Evolutionary conservation across 2,329 filamentous ascomycete species (phyloP).

Genomic region (Daldinia sp.): DNA sequence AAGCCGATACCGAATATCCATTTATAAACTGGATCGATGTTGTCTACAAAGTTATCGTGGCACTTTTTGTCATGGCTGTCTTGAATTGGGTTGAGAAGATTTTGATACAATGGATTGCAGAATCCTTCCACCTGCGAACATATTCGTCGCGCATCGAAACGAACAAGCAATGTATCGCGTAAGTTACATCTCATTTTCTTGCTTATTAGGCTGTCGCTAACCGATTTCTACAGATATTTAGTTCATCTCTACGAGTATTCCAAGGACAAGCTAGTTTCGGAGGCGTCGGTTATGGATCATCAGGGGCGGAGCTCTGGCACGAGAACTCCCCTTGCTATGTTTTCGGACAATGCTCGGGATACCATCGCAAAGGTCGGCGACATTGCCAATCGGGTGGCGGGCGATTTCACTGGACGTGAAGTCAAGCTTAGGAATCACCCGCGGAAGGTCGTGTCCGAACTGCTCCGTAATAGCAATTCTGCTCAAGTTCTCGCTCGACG

Average conservation of each 20-base stretch:
- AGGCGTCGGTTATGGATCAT: constrained; percentile 59
- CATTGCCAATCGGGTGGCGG: constrained; percentile 79
- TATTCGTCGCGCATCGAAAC: constrained; percentile 90
- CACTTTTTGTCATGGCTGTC: constrained; percentile 79
- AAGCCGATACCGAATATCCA: constrained; percentile 50
- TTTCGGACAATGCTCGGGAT: constrained; percentile 78
- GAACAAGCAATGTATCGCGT: constrained; percentile 86
- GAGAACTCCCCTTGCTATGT: constrained; percentile 76
- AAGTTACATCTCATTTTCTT: constrained; percentile 57
- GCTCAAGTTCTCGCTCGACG: constrained; percentile 87
- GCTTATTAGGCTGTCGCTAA: constrained; percentile 58
- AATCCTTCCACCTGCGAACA: constrained; percentile 89
- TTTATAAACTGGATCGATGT: constrained; percentile 75
- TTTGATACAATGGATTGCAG: constrained; percentile 92
- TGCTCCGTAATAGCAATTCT: constrained; percentile 75
- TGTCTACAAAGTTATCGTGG: constrained; percentile 85
- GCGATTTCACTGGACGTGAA: constrained; percentile 86
- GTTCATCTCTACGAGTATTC: constrained; percentile 72
- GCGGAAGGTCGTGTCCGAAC: constrained; percentile 81
- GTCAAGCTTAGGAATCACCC: constrained; percentile 75
- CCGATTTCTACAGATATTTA: constrained; percentile 49
- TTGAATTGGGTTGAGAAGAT: constrained; percentile 93
- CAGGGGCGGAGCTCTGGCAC: constrained; percentile 62
- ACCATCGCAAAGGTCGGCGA: constrained; percentile 84
- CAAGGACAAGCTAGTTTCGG: constrained; percentile 72